phyloP scores from a whole-genome alignment of 768 basidiomycete genomes.

The Filobasidium floriforme region DNA sequence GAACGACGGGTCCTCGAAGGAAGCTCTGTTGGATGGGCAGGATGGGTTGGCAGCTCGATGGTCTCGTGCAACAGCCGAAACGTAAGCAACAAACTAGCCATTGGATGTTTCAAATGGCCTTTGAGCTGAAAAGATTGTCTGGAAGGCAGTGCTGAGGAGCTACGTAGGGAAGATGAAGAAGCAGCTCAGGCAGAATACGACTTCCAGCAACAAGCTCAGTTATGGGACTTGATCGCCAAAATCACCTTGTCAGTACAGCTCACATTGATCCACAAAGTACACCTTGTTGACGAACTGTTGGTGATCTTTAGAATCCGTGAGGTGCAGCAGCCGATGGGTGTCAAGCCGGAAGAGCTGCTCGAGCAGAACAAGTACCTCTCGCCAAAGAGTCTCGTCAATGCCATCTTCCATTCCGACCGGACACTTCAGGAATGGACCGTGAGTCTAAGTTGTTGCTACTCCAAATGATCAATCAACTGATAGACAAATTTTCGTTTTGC shows the following conservation, averaged over 20 bases:
- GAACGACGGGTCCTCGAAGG: not conserved
- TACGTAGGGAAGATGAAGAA: conserved; percentile 5
- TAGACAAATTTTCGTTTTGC: not conserved
- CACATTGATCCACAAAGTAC: not conserved
- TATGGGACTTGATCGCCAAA: conserved; percentile 20
- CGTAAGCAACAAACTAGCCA: not conserved
- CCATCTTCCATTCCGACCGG: conserved; percentile 14
- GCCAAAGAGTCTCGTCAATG: conserved; percentile 13
- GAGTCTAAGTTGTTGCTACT: too few species aligned
- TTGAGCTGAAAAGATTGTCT: not conserved
- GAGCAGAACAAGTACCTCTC: conserved; percentile 15
- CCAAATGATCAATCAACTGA: too few species aligned
- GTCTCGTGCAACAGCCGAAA: not conserved
- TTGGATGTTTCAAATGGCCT: not conserved
- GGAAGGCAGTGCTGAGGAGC: not conserved
- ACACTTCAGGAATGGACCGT: conserved; percentile 22
- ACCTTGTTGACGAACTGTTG: not conserved
- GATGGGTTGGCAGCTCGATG: conserved; percentile 15
- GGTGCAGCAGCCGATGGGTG: not conserved
- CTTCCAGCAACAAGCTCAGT: conserved; percentile 21
- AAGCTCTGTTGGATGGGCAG: conserved; percentile 5
- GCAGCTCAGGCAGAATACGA: conserved; percentile 11
- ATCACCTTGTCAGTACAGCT: conserved; percentile 8
- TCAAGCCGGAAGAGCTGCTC: conserved; percentile 8
- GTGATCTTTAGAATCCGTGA: conserved; percentile 9